Evolutionary conservation across 2,329 filamentous ascomycete genomes (phyloP), one percentile per base, ranked within the genome.

Genomic region (Hypoxylon sp.): DNA sequence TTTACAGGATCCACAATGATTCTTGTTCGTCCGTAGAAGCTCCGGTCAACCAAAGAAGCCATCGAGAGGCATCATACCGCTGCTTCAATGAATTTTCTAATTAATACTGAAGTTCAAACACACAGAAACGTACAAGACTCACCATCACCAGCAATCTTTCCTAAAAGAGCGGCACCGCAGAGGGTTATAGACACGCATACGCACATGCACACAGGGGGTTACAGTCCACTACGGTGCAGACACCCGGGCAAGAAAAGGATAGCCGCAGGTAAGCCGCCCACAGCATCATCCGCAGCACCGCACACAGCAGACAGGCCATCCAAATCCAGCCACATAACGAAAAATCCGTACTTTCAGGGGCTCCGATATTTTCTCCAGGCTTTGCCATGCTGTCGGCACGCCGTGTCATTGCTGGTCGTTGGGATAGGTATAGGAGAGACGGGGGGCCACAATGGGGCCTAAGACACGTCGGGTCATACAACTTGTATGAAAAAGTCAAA

Each of bases 201-300:
- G 52, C n/a, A 65, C 49, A 56, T 59, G 55, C 43, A 20, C 52
- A 62, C 62, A 67, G 32, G 54, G 62, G 63, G 62, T 59, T 58
- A 58, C 63, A 63, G 44, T 55, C 44, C 49, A 51, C 65, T 56
- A 60, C 51, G 56, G 65, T 68, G 65, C 65, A 68, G 62, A 68
- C 65, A 68, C 59, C 68, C 68, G 67, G 51, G 53, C 58, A 62
- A 66, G 60, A 64, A 62, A 68, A 69, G 68, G 68, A 66, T 69
- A 69, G 65, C 68, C 65, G 68, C 68, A 69, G 59, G 62, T 61
- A 52, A 43, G 64, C 55, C 34, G 57, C 68, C 43, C 65, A 67
- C 67, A 59, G 32, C 59, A 69, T 60, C 7, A 34, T 56, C 62
- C 49, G 51, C 65, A 68, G 44, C 41, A 65, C 51, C 39, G 39